These are phyloP conservation scores for Xylaria longipes DNA, from an alignment of 495 filamentous ascomycete genomes.

Conservation along the genomic window DNA sequence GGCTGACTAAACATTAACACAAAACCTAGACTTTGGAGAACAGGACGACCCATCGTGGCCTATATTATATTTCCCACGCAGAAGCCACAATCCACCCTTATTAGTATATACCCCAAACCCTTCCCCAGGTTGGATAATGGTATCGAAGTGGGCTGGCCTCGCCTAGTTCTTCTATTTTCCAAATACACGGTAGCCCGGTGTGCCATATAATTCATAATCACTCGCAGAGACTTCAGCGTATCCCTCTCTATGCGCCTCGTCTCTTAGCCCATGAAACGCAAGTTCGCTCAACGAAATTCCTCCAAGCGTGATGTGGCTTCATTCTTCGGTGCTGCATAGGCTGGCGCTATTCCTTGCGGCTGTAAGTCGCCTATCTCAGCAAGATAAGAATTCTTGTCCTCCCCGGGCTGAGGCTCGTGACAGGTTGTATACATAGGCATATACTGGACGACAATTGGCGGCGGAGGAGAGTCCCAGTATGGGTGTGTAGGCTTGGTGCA, in stretches of 20 bases:
- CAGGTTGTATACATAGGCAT: conserved; percentile 1
- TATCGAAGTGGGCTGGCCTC: background rate
- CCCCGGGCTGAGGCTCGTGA: conserved; percentile 2
- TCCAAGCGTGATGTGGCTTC: background rate
- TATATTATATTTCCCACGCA: background rate
- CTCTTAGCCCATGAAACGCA: background rate
- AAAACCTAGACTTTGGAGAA: background rate
- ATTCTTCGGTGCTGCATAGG: background rate
- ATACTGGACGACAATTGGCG: conserved; percentile 4
- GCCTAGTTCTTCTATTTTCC: background rate
- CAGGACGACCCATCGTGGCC: background rate
- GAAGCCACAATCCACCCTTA: background rate
- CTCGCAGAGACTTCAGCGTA: background rate
- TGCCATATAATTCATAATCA: background rate
- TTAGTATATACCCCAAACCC: background rate
- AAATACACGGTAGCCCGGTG: background rate
- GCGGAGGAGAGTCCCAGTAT: background rate
- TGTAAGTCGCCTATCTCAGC: conserved; percentile 4
- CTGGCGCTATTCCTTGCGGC: conserved; percentile 13
- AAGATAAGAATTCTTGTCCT: conserved; percentile 8
- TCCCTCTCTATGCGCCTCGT: background rate
- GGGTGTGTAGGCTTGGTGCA: background rate
- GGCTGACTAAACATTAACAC: background rate
- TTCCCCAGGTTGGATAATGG: background rate
- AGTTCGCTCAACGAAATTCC: background rate